Base-by-base conservation (phyloP, 78 protist species). In the Dictyostelium citrinum region DNA sequence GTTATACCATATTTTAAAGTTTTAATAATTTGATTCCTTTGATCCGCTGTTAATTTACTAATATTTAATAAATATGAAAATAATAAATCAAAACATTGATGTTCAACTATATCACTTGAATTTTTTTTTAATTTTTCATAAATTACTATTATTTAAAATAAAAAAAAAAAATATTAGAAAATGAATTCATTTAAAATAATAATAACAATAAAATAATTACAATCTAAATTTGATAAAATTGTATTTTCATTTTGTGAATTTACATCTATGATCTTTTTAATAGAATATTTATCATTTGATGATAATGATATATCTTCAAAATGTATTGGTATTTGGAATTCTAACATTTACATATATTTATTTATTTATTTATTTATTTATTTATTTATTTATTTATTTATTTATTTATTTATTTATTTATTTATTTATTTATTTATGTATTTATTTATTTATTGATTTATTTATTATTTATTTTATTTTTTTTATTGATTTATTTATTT, bases 21-120 rank as follows among this genome's bases (percentile, higher is more conserved):
- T 20, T 58, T 64, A 7, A 86, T 37, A 8, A 86, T 80, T 64
- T 76, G 83, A 45, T 86, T 86, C 61, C 84, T 64, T 20, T 86
- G 61, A 8, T 61, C 58, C 0, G 27, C 51, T 20, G 41, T 86
- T 29, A 83, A 83, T 35, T 22, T 11, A 22, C 51, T 7, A 8
- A 51, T 35, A 39, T 27, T 14, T n/a, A 31, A 27, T 29, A 77
- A 20, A 51, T 49, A 76, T 5, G 58, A 74, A 77, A 60, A 86
- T 37, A 86, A 43, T 29, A 16, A 16, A 77, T 86, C 92, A 76
- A 86, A 86, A 31, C 49, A 55, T 37, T 61, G 37, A 77, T 86
- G 83, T 45, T 77, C 22, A 0, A 77, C 20, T 9, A 86, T 86
- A 55, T 75, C 60, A n/a, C 46, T 51, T 35, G 83, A 22, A 43